Base-by-base conservation (phyloP, 192 early-diverging fungal genomes). In the Radiomyces spectabilis region DNA sequence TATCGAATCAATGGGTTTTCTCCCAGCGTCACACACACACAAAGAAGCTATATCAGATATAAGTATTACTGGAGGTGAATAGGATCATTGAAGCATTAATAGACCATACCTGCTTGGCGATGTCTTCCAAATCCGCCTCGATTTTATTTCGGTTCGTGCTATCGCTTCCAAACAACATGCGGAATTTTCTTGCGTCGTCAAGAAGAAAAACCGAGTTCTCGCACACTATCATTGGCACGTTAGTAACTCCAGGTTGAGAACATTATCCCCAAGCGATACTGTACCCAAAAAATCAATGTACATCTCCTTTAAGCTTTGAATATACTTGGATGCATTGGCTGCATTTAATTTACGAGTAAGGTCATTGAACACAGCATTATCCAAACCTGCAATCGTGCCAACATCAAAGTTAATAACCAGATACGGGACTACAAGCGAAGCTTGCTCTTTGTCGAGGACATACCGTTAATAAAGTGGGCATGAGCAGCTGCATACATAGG, bases 1-100 rank as follows among this genome's bases (percentile, higher is more conserved):
- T 94, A 98, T 30, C 97, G 81, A 54, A 99, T 92, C 32, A 89
- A 81, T 2, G 97, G 97, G 55, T 85, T 87, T 46, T 96, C 93
- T 31, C 91, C 93, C 18, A 98, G 66, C 6, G 89, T 84, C 2
- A 84, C 85, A 49, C 94, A 83, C 1, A 97, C 84, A 16, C 92
- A 94, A 5, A 89, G 78, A 13, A 99, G 65, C 81, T 95, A 72
- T 13, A 15, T 32, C 22, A 26, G 2, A 46, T 15, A 63, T 2
- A 37, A 35, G 10, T 12, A 31, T n/a, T 27, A 45, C 13, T 4
- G 8, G 26, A 16, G 9, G 35, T 37, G 35, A 8, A 26, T 10
- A 26, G 13, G 13, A 26, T 18, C 12, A 19, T 59, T 7, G 26
- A 37, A 8, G 19, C 1, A 41, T 38, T 12, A n/a, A 25, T 51